Evolutionary conservation across 495 filamentous ascomycete species (phyloP).

Genomic region (Neurospora cerealis): DNA sequence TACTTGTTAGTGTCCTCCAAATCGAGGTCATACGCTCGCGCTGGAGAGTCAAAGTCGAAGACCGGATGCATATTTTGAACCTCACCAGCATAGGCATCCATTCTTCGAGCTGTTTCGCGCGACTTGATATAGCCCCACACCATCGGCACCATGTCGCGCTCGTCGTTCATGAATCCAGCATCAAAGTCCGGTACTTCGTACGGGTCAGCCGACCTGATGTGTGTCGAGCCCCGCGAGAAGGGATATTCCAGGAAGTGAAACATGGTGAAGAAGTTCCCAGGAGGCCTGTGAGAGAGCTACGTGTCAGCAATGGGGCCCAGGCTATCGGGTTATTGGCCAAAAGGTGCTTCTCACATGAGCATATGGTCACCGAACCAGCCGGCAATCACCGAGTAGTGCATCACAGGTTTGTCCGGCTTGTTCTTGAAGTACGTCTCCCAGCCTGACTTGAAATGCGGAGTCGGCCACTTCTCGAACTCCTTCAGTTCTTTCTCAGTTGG

Average conservation of each 20-base stretch:
- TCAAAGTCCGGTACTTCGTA: constrained; percentile 74
- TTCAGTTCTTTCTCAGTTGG: constrained; percentile 60
- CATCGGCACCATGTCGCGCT: constrained; percentile 74
- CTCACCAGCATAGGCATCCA: constrained; percentile 72
- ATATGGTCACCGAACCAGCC: constrained; percentile 63
- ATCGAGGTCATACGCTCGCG: constrained; percentile 62
- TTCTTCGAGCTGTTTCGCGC: constrained; percentile 69
- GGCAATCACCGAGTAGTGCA: constrained; percentile 67
- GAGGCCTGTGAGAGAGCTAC: constrained; percentile 21
- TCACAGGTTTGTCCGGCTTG: constrained; percentile 78
- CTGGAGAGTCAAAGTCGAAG: constrained; percentile 58
- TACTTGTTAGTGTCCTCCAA: constrained; percentile 64
- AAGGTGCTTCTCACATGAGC: constrained; percentile 37
- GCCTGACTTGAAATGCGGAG: constrained; percentile 54
- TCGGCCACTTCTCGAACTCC: constrained; percentile 56
- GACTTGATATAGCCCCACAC: constrained; percentile 82
- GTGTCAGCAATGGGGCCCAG: background rate
- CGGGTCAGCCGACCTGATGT: constrained; percentile 60
- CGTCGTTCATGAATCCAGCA: constrained; percentile 78
- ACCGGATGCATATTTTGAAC: constrained; percentile 57
- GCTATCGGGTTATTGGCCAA: background rate
- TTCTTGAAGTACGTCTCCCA: constrained; percentile 80
- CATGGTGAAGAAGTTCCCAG: constrained; percentile 78
- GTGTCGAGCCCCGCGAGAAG: constrained; percentile 64
- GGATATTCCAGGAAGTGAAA: constrained; percentile 82